Evolutionary conservation across 2,329 filamentous ascomycete genomes (phyloP).

Genomic region (Aureobasidium zeae): DNA sequence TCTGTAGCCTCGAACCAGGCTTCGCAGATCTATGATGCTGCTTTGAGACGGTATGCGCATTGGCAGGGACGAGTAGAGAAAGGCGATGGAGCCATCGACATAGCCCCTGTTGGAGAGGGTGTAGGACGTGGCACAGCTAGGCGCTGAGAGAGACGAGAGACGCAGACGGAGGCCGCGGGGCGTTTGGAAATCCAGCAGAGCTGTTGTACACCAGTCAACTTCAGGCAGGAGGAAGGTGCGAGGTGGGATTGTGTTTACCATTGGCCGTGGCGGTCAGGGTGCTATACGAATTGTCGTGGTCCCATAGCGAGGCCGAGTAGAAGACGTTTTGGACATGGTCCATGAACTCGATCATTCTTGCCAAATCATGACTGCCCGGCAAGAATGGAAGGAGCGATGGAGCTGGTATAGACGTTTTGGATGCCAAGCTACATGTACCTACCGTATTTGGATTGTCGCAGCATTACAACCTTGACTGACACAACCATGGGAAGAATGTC

Average conservation of each 20-base stretch:
- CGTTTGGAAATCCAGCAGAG: conserved; percentile 79
- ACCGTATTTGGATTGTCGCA: too few species aligned
- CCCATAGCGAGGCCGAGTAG: conserved; percentile 78
- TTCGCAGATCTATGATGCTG: conserved; percentile 63
- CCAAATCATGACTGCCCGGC: conserved; percentile 6
- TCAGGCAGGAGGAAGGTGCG: conserved; percentile 1
- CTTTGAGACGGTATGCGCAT: conserved; percentile 61
- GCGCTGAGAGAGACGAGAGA: conserved; percentile 81
- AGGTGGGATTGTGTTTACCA: conserved; percentile 42
- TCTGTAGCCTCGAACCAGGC: conserved; percentile 73
- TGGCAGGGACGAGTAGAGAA: conserved; percentile 83
- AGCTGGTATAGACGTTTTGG: neutral
- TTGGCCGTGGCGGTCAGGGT: conserved; percentile 74
- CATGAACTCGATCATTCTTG: conserved; percentile 85
- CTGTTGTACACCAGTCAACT: conserved; percentile 36
- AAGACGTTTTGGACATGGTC: conserved; percentile 91
- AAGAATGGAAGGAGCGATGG: neutral
- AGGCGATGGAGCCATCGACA: conserved; percentile 94
- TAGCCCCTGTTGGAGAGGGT: conserved; percentile 80
- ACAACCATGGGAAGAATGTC: too few species aligned
- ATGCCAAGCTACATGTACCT: too few species aligned
- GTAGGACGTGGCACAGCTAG: conserved; percentile 91
- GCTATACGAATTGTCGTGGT: conserved; percentile 84
- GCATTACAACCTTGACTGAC: too few species aligned
- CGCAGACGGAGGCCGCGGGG: conserved; percentile 77